phyloP scores from a whole-genome alignment of 805 yeast species.

The Pichia ethanolica region DNA sequence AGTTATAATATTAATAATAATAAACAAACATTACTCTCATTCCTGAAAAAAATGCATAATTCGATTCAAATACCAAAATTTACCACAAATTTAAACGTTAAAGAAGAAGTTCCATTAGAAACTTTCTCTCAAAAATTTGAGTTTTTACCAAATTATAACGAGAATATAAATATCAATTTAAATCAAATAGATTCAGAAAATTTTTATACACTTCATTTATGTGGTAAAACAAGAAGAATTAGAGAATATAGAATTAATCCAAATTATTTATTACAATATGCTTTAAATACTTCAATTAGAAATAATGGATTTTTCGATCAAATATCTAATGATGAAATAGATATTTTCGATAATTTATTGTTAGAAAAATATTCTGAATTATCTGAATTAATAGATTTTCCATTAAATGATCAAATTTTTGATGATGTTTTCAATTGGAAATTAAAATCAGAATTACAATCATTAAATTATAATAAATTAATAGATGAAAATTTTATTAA shows the following conservation, averaged over 20 bases:
- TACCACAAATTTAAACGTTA: background rate
- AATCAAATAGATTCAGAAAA: background rate
- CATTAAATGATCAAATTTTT: background rate
- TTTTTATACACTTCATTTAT: slow-evolving; percentile 3
- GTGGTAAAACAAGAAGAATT: slow-evolving; percentile 11
- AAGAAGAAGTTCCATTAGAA: slow-evolving; percentile 7
- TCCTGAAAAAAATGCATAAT: background rate
- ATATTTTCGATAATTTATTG: slow-evolving; percentile 20
- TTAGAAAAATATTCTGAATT: slow-evolving; percentile 4
- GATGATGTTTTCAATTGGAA: slow-evolving; percentile 3
- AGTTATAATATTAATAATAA: too few relatives aligned
- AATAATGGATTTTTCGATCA: slow-evolving; percentile 26
- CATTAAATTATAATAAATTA: background rate
- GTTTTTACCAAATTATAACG: background rate
- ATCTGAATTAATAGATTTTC: background rate
- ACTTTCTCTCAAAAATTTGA: slow-evolving; percentile 8
- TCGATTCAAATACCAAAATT: background rate
- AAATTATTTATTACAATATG: slow-evolving; percentile 40
- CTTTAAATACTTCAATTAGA: slow-evolving; percentile 37
- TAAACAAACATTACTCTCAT: too few relatives aligned
- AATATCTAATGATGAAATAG: slow-evolving; percentile 30
- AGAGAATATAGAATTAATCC: slow-evolving; percentile 46
- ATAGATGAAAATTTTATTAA: slow-evolving; percentile 2
- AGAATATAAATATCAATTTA: background rate
- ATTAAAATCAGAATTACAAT: slow-evolving; percentile 1